These are phyloP conservation scores for Fagopyrum esculentum DNA, from an alignment of 148 eudicot species.

Conservation along the genomic window DNA sequence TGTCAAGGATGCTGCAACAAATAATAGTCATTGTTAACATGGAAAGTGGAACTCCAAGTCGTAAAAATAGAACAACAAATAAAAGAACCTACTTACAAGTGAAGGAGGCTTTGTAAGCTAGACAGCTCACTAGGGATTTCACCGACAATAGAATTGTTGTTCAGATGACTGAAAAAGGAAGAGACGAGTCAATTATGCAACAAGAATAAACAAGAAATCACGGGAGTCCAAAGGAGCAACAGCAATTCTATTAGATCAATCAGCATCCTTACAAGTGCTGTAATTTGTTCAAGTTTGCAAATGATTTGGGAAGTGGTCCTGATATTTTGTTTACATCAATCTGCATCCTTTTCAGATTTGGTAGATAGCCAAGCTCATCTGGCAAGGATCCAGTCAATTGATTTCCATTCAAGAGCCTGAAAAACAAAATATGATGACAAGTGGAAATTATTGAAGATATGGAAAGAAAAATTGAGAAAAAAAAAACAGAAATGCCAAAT, in stretches of 20 bases:
- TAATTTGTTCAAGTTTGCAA: conserved; percentile 50
- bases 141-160: conserved; percentile 82
- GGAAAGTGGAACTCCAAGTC: background rate
- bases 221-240: background rate
- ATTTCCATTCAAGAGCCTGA: conserved; percentile 90
- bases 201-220: background rate
- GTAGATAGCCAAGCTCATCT: conserved; percentile 64
- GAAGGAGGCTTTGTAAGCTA: conserved; percentile 42
- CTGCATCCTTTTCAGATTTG: conserved; percentile 58
- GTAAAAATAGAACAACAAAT: background rate
- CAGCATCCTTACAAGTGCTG: conserved; percentile 57
- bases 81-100: conserved; percentile 54
- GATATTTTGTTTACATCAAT: conserved; percentile 67
- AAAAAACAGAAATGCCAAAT: no score
- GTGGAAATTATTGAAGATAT: no score
- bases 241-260: no score
- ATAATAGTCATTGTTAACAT: background rate
- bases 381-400: conserved; percentile 65
- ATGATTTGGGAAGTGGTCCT: conserved; percentile 66
- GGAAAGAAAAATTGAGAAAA: no score
- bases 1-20: conserved; percentile 66
- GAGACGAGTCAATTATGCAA: background rate
- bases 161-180: conserved; percentile 41
- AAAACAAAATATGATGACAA: background rate
- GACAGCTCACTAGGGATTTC: conserved; percentile 67